Percentiles rank a stretch among this genome's conserved stretches.
phyloP scores from a whole-genome alignment of 2,329 filamentous ascomycete species.

The Pyrenophora graminea region DNA sequence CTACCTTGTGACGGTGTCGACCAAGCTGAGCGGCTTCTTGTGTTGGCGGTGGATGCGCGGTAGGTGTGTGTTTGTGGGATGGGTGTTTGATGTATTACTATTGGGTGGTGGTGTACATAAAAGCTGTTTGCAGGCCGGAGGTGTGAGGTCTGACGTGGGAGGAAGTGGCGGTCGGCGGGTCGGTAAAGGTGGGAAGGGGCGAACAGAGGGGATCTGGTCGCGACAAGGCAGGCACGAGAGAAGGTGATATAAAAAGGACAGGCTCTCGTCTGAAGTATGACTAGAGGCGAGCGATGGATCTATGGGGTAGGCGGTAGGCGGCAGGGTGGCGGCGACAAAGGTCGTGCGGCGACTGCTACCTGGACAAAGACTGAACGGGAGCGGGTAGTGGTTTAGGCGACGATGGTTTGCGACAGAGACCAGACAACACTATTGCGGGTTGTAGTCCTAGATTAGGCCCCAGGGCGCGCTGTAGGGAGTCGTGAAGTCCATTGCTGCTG shows the following conservation, averaged over 20 bases:
- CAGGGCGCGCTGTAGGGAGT: slow-evolving; percentile 37
- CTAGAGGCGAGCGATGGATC: slow-evolving; percentile 24
- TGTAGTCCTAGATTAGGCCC: slow-evolving; percentile 37
- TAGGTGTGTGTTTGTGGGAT: slow-evolving; percentile 4
- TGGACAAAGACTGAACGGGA: slow-evolving; percentile 30
- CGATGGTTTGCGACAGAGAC: slow-evolving; percentile 20
- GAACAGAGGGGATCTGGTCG: slow-evolving; percentile 6
- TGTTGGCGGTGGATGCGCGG: slow-evolving; percentile 21
- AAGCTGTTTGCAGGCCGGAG: slow-evolving; percentile 22
- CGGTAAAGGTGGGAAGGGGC: slow-evolving; percentile 24
- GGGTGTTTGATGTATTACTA: slow-evolving; percentile 32
- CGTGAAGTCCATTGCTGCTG: slow-evolving; percentile 42
- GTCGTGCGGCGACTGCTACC: slow-evolving; percentile 32
- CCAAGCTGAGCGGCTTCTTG: slow-evolving; percentile 36
- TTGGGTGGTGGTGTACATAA: slow-evolving; percentile 27
- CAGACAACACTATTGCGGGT: slow-evolving; percentile 23
- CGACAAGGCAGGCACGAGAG: slow-evolving; percentile 18
- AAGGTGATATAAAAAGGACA: slow-evolving; percentile 15
- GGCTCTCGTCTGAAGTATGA: slow-evolving; percentile 24
- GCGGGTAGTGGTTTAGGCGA: slow-evolving; percentile 9
- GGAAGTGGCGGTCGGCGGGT: slow-evolving; percentile 36
- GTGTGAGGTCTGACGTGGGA: slow-evolving; percentile 32
- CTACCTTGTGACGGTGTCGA: slow-evolving; percentile 29
- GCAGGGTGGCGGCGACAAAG: slow-evolving; percentile 34
- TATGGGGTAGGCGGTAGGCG: slow-evolving; percentile 33